A percentile compares a stretch with the other conserved stretches of the same genome.
These are phyloP conservation scores for Aegilops bicornis DNA, from an alignment of 176 grass and related monocot genomes.

Conservation along the genomic window DNA sequence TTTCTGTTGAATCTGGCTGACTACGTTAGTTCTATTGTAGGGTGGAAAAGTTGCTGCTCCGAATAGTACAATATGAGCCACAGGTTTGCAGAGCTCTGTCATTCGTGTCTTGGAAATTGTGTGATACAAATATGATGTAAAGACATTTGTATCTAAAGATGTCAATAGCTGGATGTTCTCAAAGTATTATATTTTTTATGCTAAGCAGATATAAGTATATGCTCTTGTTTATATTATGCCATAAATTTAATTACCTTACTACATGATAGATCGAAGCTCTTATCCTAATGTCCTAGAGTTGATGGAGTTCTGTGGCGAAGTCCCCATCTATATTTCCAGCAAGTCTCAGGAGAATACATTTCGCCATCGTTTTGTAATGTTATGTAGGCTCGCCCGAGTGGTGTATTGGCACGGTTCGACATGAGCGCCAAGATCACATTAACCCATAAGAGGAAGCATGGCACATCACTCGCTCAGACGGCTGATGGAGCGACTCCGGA, in stretches of 20 bases:
- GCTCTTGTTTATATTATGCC: not conserved
- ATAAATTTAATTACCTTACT: not conserved
- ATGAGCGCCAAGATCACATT: slow-evolving; percentile 46
- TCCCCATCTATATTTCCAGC: not conserved
- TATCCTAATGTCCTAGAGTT: too few species aligned
- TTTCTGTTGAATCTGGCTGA: not conserved
- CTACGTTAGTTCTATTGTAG: not conserved
- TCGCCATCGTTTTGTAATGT: too few species aligned
- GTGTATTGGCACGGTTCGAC: not conserved
- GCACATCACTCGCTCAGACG: not conserved
- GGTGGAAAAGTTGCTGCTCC: not conserved
- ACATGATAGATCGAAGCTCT: too few species aligned
- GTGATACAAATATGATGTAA: not conserved
- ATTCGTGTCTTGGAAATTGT: not conserved
- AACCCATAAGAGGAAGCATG: slow-evolving; percentile 61
- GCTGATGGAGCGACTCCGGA: slow-evolving; percentile 1
- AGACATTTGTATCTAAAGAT: not conserved
- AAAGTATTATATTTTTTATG: not conserved
- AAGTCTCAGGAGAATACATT: too few species aligned
- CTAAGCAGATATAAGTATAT: not conserved
- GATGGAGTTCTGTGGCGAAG: too few species aligned
- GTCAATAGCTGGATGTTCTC: not conserved
- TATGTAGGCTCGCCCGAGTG: not conserved
- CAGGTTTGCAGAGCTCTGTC: not conserved
- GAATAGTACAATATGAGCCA: not conserved